Evolutionary conservation across 257 asterid species (phyloP), one percentile per base, ranked within the genome.

Genomic region (Paulownia fortunei): DNA sequence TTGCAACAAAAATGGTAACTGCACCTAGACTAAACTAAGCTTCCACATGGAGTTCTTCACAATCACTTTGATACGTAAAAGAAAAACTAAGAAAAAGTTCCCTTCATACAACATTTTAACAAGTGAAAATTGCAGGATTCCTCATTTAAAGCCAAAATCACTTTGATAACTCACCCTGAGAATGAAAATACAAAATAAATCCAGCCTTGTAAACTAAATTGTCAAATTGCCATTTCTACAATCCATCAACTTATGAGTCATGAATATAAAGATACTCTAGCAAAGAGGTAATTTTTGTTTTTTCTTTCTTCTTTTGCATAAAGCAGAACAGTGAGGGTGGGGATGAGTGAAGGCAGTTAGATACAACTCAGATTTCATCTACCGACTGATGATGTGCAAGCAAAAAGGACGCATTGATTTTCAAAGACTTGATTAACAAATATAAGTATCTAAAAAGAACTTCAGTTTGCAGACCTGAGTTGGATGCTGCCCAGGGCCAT

Each of bases 401-500:
- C 69, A 55, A 8, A 81, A 59, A 63, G 0, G 11, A 26, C 8
- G 13, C 26, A 27, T 42, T 62, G 36, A 30, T 36, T 27, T 77
- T 46, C 4, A 44, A 9, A 64, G 39, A 75, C 24, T 39, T 8
- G 39, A 76, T 12, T n/a, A 37, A 59, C 26, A 23, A 21, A 70
- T 30, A 59, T 49, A 60, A 8, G 44, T 19, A 58, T 67, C 69
- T 3, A 12, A 56, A 62, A 79, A 27, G 24, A 73, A 27, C 32
- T 23, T 18, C 11, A 76, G 23, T 49, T 34, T n/a, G 61, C 67
- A 80, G 55, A 94, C 98, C 98, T 93, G 97, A 52, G 99, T 90
- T 21, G 98, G 98, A 84, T 95, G 99, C 79, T 95, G 98, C 16
- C 99, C 98, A 12, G 97, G 98, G 71, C 99, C 98, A 86, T 95